Evolutionary conservation across 2,329 filamentous ascomycete genomes (phyloP), one percentile per base, ranked within the genome.

Genomic region (Fusarium buharicum): DNA sequence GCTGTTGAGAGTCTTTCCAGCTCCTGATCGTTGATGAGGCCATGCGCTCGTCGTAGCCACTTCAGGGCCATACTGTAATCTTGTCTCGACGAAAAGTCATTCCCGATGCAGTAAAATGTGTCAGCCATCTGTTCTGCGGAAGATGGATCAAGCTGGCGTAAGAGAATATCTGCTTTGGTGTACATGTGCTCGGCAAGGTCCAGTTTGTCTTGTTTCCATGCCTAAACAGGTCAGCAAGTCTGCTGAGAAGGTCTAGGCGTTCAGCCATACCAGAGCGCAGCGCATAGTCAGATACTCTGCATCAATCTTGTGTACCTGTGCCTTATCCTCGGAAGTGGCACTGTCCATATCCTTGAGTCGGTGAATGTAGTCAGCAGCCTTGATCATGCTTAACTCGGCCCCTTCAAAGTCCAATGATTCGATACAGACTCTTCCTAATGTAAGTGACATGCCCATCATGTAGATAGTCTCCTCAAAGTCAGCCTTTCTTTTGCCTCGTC

Each of bases 171-270:
- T 2, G 86, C 75, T 67, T 90, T 90, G 31, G 75, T 75, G 73
- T 89, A 93, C 81, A 95, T 86, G 73, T 92, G 86, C 50, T 96
- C 91, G 24, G 91, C 91, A 43, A 93, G 84, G 54, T 94, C 90
- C 13, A 90, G 79, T 36, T 89, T 85, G 36, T 85, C 81, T 70
- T 93, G 88, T 67, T 87, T 86, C 87, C 89, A 96, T 27, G 88
- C 84, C 91, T 94, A 41, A 16, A 14, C 3, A 11, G 3, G 47
- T 73, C 45, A 75, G 70, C 20, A 27, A 38, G 11, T 10, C 36
- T 20, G 22, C 11, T 55, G 56, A 13, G 6, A 4, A 20, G 4
- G 17, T 14, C 1, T 33, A 7, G n/a, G 66, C 37, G 48, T 2
- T 49, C 28, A 59, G 33, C 45, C 81, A 73, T 76, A 92, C 92